Conservation (phyloP, 768 basidiomycete genomes). For the Amanita pseudoporphyria region DNA sequence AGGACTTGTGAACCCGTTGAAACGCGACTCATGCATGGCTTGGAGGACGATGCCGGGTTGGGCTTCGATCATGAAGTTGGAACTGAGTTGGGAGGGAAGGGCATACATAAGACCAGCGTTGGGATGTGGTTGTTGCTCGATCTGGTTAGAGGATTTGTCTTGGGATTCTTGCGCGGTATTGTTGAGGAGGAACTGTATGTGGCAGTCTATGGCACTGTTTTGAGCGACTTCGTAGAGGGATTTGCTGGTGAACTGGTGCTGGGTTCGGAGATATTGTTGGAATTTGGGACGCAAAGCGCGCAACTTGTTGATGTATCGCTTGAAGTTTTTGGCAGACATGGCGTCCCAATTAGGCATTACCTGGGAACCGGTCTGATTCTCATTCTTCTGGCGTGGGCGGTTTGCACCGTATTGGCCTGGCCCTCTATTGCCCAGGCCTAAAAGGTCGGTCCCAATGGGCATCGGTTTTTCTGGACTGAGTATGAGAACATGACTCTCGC, state of each 20-base stretch:
- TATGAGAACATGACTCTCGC: conserved; percentile 11
- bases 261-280: conserved; percentile 29
- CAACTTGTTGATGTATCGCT: conserved; percentile 47
- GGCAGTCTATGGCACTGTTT: conserved; percentile 7
- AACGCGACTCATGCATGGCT: conserved; percentile 2
- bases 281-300: conserved; percentile 50
- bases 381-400: background rate
- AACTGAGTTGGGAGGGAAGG: conserved; percentile 42
- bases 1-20: too few species aligned
- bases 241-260: conserved; percentile 5
- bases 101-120: conserved; percentile 56
- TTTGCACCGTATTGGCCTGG: conserved; percentile 18
- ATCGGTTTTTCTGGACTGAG: conserved; percentile 11
- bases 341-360: conserved; percentile 44
- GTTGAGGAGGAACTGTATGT: conserved; percentile 21
- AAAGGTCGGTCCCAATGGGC: conserved; percentile 9
- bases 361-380: conserved; percentile 7
- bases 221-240: conserved; percentile 19
- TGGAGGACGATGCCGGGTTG: conserved; percentile 53
- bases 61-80: conserved; percentile 36
- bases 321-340: conserved; percentile 53
- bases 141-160: conserved; percentile 19
- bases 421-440: conserved; percentile 17
- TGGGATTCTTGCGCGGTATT: conserved; percentile 13
- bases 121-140: conserved; percentile 59